phyloP scores from a whole-genome alignment of 2,329 filamentous ascomycete genomes.

The Xylaria multiplex region DNA sequence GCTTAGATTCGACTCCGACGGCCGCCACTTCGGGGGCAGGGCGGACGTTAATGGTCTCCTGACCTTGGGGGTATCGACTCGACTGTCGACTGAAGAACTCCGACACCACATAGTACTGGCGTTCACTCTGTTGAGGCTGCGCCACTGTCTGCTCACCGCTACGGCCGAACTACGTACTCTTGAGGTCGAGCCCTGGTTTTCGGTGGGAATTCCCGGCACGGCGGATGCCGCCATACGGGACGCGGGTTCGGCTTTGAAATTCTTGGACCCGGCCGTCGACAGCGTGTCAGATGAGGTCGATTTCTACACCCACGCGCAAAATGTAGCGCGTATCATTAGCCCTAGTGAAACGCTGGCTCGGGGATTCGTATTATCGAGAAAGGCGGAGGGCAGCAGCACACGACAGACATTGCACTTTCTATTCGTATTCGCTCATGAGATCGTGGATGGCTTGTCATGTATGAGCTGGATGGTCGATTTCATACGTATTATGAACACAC shows the following conservation, averaged over 20 bases:
- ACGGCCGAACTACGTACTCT: slow-evolving; percentile 28
- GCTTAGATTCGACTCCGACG: slow-evolving; percentile 42
- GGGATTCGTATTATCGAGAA: slow-evolving; percentile 37
- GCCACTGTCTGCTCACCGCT: slow-evolving; percentile 37
- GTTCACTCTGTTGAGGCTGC: slow-evolving; percentile 39
- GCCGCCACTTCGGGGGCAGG: slow-evolving; percentile 40
- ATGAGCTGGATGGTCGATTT: slow-evolving; percentile 39
- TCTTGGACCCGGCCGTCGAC: slow-evolving; percentile 18
- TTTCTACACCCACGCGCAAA: slow-evolving; percentile 40
- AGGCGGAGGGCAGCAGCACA: slow-evolving; percentile 5
- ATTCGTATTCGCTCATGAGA: slow-evolving; percentile 42
- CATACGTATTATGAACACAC: slow-evolving; percentile 38
- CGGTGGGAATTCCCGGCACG: slow-evolving; percentile 25
- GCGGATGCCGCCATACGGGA: slow-evolving; percentile 31
- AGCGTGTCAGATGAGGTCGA: slow-evolving; percentile 31
- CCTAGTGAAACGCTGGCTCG: slow-evolving; percentile 36
- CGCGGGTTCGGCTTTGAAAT: slow-evolving; percentile 26
- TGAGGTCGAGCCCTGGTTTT: slow-evolving; percentile 37
- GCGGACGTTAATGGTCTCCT: slow-evolving; percentile 41
- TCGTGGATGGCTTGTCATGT: slow-evolving; percentile 41
- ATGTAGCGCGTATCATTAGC: slow-evolving; percentile 38
- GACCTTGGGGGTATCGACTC: slow-evolving; percentile 32
- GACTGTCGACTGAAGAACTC: slow-evolving; percentile 30
- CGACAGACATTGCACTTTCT: slow-evolving; percentile 35
- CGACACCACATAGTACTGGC: slow-evolving; percentile 39